Base-by-base conservation (phyloP, 2,329 filamentous ascomycete genomes). In the Scedosporium apiospermum region DNA sequence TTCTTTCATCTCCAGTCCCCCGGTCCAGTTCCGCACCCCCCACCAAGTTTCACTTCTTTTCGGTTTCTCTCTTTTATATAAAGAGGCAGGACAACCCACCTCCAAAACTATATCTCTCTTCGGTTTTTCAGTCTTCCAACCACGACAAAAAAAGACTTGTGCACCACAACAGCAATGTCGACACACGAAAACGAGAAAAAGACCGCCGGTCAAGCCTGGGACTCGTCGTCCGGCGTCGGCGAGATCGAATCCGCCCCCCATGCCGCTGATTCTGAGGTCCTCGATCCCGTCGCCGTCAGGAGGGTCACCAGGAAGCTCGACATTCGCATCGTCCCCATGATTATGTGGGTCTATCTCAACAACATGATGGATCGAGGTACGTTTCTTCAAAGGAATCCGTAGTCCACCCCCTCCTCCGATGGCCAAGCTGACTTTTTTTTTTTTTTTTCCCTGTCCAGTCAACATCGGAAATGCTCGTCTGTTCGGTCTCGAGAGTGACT, bases 381-480 rank as follows among this genome's bases (percentile, higher is more conserved):
- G n/a, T n/a, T n/a, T n/a, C n/a, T n/a, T n/a, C n/a, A n/a, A n/a
- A n/a, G n/a, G n/a, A n/a, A n/a, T n/a, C n/a, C n/a, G n/a, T n/a
- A n/a, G n/a, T n/a, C n/a, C n/a, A n/a, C n/a, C n/a, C n/a, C n/a
- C n/a, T n/a, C n/a, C n/a, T n/a, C n/a, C n/a, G n/a, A n/a, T n/a
- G n/a, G n/a, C 30, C 30, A 34, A 34, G 30, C 30, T 34, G 30
- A 34, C 30, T 34, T 34, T 1, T 34, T 1, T 6, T 6, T 34
- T 1, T 34, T 34, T 30, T 6, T 30, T 27, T 6, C 12, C n/a
- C 3, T 7, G 21, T 18, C 10, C 65, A 86, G 86, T 89, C 61
- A 91, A 91, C 69, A 91, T 91, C 63, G 84, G 85, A 46, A 88
- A 88, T 73, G 85, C 85, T n/a, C 76, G 80, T 9, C 75, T 88